Base-by-base conservation (phyloP, 2,329 filamentous ascomycete species). In the Aphanocladium album region DNA sequence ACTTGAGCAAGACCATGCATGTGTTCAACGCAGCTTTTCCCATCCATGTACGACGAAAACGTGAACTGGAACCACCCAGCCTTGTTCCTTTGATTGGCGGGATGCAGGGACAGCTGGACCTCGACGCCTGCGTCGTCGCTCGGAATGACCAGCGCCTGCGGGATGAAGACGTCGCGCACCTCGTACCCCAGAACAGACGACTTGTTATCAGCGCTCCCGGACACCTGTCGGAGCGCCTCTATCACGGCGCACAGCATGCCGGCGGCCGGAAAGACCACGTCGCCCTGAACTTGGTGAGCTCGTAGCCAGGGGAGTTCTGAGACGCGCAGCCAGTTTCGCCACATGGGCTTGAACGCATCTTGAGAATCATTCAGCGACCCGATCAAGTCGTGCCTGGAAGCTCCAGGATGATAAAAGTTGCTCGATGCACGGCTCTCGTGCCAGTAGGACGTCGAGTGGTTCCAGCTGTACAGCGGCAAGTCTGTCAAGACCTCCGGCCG, bases 261-360 rank as follows among this genome's bases (percentile, higher is more conserved):
- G 1, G 80, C 74, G 3, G 77, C 80, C 2, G 81, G 81, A 53
- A 80, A 83, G 17, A 83, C 68, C 33, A 78, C 75, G 1, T 77
- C 76, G 62, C 77, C 78, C 61, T 81, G 79, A 8, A 83, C 74
- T 21, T 78, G 74, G 60, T 84, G 81, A 60, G 83, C 79, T 52
- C 72, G 69, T 9, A 83, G 71, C 81, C 81, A 84, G 0, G 80
- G 78, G 51, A 79, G 77, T 66, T 83, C 80, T 0, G 72, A 71
- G 5, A 80, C 58, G 6, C 79, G 8, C 6, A 46, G 43, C 2
- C 12, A 46, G 5, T 46, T 46, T 19, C 12, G 8, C 43, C 43
- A 46, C 2, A 14, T 11, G 2, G 43, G 43, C 43, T 46, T 11
- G n/a, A 46, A 21, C 6, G 43, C 7, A 23, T 46, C 12, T 6